Evolutionary conservation across 2,329 filamentous ascomycete genomes (phyloP), one percentile per base, ranked within the genome.

Genomic region (Ophiosphaerella herpotricha): DNA sequence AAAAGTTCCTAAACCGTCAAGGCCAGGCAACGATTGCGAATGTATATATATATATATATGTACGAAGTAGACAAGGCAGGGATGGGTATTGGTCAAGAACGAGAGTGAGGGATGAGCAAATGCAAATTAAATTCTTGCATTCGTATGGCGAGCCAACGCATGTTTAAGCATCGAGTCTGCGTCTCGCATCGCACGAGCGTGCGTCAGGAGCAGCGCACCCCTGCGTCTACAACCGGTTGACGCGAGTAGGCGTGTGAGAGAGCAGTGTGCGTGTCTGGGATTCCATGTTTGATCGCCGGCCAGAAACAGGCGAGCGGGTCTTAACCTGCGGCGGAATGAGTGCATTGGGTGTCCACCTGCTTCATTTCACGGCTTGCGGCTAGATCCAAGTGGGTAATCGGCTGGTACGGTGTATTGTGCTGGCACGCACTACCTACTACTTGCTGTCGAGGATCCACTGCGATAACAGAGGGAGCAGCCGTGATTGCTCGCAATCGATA

Each of bases 241-340:
- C 12, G 24, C 38, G 26, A 13, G 38, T 21, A 40, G 26, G 33
- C 33, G 16, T 18, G 16, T 18, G 13, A 18, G 13, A 35, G 11
- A 18, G 9, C 36, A 23, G 36, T 18, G 29, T 42, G 7, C 29
- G 16, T 24, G 41, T 33, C 13, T 46, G 42, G 42, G 39, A 45
- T 43, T 41, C 23, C 29, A 49, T 52, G 65, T 68, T 60, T 68
- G 65, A 68, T 68, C 65, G 55, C 41, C 63, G 39, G 44, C 43
- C 46, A 40, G 57, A 61, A 67, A 64, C 60, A 64, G 59, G 63
- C 55, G 58, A 57, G 49, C 46, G 44, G 51, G 47, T 23, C 37
- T 8, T 29, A 29, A 29, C 4, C 26, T 29, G 26, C 26, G 26
- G 24, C 24, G 24, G 38, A 40, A 40, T 29, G 24, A 14, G 23